A percentile compares a stretch with the other conserved stretches of the same genome.
Evolutionary conservation across 371 early-diverging fungal species (phyloP).

Genomic region (Chytridiales sp.): DNA sequence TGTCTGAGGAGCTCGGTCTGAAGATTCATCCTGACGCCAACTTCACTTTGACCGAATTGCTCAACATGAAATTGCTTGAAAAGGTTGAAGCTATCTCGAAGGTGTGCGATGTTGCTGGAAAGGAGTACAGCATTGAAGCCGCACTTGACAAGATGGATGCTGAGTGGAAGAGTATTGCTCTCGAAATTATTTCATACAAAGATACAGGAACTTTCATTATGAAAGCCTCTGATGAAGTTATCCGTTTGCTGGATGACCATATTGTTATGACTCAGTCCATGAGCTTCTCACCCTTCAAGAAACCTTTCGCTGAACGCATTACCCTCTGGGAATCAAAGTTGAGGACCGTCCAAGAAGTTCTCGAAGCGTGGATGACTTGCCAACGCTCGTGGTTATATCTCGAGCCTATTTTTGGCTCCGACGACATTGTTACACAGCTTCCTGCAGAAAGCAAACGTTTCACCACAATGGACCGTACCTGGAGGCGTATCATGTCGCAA

Average conservation of each 20-base stretch:
- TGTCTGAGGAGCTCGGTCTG: constrained; percentile 48
- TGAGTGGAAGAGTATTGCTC: constrained; percentile 52
- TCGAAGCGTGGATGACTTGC: constrained; percentile 59
- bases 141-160: constrained; percentile 59
- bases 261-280: constrained; percentile 62
- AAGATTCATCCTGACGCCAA: constrained; percentile 42
- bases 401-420: constrained; percentile 59
- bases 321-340: constrained; percentile 54
- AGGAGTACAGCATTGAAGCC: constrained; percentile 60
- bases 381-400: constrained; percentile 61
- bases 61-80: constrained; percentile 52
- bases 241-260: constrained; percentile 57
- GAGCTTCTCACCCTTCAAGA: constrained; percentile 61
- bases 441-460: constrained; percentile 60
- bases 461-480: constrained; percentile 58
- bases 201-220: constrained; percentile 59
- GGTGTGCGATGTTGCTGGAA: constrained; percentile 57
- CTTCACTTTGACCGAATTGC: constrained; percentile 48
- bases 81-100: constrained; percentile 51
- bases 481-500: constrained; percentile 55
- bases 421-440: constrained; percentile 59
- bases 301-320: constrained; percentile 58
- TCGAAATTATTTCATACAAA: constrained; percentile 57
- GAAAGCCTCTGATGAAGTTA: constrained; percentile 54
- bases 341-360: constrained; percentile 56